Evolutionary conservation across 768 basidiomycete species (phyloP).

Genomic region (Leucogyrophana mollusca): DNA sequence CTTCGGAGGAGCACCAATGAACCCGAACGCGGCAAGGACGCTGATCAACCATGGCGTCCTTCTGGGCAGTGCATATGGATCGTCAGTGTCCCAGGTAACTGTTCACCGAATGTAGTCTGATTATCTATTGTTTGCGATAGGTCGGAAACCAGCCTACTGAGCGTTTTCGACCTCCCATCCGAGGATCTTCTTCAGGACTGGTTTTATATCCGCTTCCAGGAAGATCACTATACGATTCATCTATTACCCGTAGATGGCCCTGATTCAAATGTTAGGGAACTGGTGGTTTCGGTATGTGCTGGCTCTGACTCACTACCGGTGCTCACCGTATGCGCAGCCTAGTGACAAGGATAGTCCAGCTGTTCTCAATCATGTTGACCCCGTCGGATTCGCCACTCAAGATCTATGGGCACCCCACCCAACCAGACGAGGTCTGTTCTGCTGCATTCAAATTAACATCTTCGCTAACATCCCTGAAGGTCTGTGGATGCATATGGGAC

Average conservation of each 20-base stretch:
- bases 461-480: constrained; percentile 2
- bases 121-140: constrained; percentile 5
- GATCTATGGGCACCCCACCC: constrained; percentile 22
- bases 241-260: neutral
- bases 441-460: neutral
- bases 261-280: constrained; percentile 8
- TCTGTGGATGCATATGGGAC: constrained; percentile 18
- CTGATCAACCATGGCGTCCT: constrained; percentile 4
- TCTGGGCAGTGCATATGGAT: constrained; percentile 7
- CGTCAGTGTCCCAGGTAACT: constrained; percentile 3
- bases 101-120: neutral
- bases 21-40: constrained; percentile 6
- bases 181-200: constrained; percentile 5
- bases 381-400: constrained; percentile 15
- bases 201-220: constrained; percentile 10
- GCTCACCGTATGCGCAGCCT: constrained; percentile 8
- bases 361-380: constrained; percentile 17
- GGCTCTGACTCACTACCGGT: neutral
- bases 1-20: constrained; percentile 14
- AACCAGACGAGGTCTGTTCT: constrained; percentile 7
- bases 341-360: constrained; percentile 5
- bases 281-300: constrained; percentile 19
- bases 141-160: constrained; percentile 16
- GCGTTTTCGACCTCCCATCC: constrained; percentile 2
- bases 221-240: too few relatives aligned